Evolutionary conservation across 2,329 filamentous ascomycete species (phyloP).

Genomic region (Apiospora saccharicola): DNA sequence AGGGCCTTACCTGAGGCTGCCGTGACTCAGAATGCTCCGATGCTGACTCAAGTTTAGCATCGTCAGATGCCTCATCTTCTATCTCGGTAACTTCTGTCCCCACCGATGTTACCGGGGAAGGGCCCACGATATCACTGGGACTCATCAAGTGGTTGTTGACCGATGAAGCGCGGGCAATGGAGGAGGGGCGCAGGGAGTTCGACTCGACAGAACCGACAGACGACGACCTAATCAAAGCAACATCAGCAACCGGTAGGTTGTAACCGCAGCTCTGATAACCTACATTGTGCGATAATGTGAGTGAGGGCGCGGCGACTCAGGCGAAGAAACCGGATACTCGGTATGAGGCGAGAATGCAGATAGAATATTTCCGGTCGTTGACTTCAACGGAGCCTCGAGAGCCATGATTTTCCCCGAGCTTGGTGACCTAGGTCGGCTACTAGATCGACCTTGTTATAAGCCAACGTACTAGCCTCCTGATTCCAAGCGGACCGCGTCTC

Average conservation of each 20-base stretch:
- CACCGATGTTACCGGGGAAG: slow-evolving; percentile 85
- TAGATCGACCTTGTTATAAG: slow-evolving; percentile 17
- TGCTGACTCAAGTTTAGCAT: slow-evolving; percentile 52
- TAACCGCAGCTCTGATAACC: slow-evolving; percentile 36
- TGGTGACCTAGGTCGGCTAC: not conserved
- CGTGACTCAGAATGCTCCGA: slow-evolving; percentile 45
- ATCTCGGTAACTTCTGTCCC: slow-evolving; percentile 86
- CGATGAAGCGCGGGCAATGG: slow-evolving; percentile 52
- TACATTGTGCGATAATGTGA: slow-evolving; percentile 62
- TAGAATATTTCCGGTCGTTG: slow-evolving; percentile 66
- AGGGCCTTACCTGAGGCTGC: slow-evolving; percentile 48
- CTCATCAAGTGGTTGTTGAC: slow-evolving; percentile 61
- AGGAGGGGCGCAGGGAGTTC: slow-evolving; percentile 59
- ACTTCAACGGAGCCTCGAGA: slow-evolving; percentile 68
- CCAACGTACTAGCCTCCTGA: slow-evolving; percentile 9
- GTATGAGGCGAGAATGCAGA: slow-evolving; percentile 60
- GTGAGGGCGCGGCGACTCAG: slow-evolving; percentile 57
- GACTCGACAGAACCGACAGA: slow-evolving; percentile 54
- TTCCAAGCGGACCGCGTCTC: slow-evolving; percentile 18
- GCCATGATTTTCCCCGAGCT: slow-evolving; percentile 54
- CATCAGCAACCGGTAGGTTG: not conserved
- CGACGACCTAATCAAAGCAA: slow-evolving; percentile 38
- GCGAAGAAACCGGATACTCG: slow-evolving; percentile 63
- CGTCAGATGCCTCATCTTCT: slow-evolving; percentile 76
- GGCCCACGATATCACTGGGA: slow-evolving; percentile 76